Conservation (phyloP, 2,329 filamentous ascomycete species). For the Oidium heveae region DNA sequence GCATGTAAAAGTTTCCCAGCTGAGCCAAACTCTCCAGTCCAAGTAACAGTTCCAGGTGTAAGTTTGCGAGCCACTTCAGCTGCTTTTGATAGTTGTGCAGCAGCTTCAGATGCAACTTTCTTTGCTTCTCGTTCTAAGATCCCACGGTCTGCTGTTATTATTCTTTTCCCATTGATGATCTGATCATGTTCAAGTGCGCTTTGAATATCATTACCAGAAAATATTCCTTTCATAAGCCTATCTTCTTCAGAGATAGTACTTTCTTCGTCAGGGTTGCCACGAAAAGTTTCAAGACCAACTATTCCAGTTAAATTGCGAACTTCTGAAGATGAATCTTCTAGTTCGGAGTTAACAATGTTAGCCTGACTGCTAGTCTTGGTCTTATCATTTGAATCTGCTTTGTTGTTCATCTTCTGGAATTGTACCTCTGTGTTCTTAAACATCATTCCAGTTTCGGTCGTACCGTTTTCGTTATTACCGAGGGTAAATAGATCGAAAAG, state of each 20-base stretch:
- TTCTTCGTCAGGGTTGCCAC: slow-evolving; percentile 22
- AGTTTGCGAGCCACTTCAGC: slow-evolving; percentile 45
- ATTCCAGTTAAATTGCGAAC: slow-evolving; percentile 32
- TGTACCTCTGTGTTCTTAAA: slow-evolving; percentile 73
- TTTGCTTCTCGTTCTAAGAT: slow-evolving; percentile 66
- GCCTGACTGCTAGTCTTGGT: slow-evolving; percentile 3
- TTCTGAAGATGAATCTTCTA: slow-evolving; percentile 17
- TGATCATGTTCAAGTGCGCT: slow-evolving; percentile 85
- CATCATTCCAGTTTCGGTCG: slow-evolving; percentile 61
- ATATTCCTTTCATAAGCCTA: slow-evolving; percentile 70
- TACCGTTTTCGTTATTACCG: slow-evolving; percentile 37
- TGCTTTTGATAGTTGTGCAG: slow-evolving; percentile 47
- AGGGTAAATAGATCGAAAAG: slow-evolving; percentile 79
- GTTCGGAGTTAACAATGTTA: slow-evolving; percentile 1
- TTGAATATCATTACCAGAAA: slow-evolving; percentile 63
- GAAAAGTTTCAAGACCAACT: slow-evolving; percentile 37
- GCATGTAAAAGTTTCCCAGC: slow-evolving; percentile 38
- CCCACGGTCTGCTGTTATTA: slow-evolving; percentile 45
- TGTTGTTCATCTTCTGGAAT: slow-evolving; percentile 20
- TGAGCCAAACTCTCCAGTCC: slow-evolving; percentile 68
- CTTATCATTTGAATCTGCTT: slow-evolving; percentile 2
- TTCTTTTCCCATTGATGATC: slow-evolving; percentile 55
- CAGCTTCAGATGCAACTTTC: slow-evolving; percentile 52
- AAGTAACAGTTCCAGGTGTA: slow-evolving; percentile 69
- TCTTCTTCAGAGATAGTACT: slow-evolving; percentile 31